These are phyloP conservation scores for Silene uniflora DNA, from an alignment of 148 eudicot species.

Conservation along the genomic window DNA sequence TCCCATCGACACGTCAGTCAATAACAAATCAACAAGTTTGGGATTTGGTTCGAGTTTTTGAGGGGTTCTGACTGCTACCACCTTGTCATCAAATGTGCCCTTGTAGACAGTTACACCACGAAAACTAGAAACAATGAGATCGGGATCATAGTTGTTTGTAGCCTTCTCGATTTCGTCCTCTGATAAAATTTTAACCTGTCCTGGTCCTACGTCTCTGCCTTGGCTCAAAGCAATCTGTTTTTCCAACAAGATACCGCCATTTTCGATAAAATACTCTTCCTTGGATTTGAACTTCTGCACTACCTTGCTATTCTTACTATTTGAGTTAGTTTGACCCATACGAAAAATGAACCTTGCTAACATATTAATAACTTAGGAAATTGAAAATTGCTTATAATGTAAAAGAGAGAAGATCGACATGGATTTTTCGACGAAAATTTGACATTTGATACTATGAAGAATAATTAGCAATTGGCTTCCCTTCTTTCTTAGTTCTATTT, in stretches of 20 bases:
- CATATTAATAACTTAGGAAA: too few species aligned
- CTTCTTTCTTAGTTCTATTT: too few species aligned
- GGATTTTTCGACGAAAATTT: background rate
- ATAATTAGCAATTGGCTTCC: too few species aligned
- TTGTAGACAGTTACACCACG: constrained; percentile 9
- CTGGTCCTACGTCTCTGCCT: constrained; percentile 8
- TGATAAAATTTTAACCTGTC: constrained; percentile 14
- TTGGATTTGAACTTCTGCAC: background rate
- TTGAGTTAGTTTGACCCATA: background rate
- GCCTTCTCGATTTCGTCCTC: constrained; percentile 15
- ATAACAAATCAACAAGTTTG: constrained; percentile 1
- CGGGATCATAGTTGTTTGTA: constrained; percentile 20
- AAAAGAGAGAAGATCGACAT: background rate
- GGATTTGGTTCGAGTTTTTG: background rate
- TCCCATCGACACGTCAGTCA: constrained; percentile 25
- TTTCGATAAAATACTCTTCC: constrained; percentile 25
- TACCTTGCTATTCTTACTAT: background rate
- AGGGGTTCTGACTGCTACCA: constrained; percentile 21
- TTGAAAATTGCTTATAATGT: background rate
- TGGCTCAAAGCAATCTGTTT: constrained; percentile 22
- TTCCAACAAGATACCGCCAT: constrained; percentile 25
- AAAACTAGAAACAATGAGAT: constrained; percentile 13
- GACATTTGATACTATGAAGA: too few species aligned
- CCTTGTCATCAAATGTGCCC: background rate
- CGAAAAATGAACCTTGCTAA: background rate